A percentile compares a stretch with the other conserved stretches of the same genome.
These are phyloP conservation scores for Sporothrix schenckii DNA, from an alignment of 2,329 filamentous ascomycete genomes.

Conservation along the genomic window DNA sequence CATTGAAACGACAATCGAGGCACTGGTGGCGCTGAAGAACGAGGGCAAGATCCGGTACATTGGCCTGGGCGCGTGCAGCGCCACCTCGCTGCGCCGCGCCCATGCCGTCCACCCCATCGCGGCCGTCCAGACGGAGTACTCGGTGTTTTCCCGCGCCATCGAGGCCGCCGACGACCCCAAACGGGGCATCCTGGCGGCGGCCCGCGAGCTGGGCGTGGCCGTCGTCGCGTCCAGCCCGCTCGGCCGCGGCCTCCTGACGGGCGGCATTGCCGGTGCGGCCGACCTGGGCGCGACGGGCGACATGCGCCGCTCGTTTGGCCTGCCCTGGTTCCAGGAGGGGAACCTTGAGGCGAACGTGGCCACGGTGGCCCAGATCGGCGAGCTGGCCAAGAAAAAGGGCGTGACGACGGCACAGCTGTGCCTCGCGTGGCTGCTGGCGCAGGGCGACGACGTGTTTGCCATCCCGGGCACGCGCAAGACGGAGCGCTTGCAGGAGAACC, in stretches of 20 bases:
- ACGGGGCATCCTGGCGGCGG: constrained; percentile 47
- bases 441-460: constrained; percentile 12
- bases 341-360: constrained; percentile 28
- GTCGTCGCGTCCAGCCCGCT: constrained; percentile 49
- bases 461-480: background rate
- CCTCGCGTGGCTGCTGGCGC: constrained; percentile 4
- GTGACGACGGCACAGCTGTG: constrained; percentile 4
- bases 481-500: background rate
- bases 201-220: constrained; percentile 51
- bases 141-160: constrained; percentile 59
- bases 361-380: constrained; percentile 20
- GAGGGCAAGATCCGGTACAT: constrained; percentile 62
- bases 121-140: constrained; percentile 47
- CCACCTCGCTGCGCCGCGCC: constrained; percentile 55
- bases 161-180: constrained; percentile 49
- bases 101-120: constrained; percentile 54
- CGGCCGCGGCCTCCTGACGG: constrained; percentile 50
- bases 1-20: constrained; percentile 52
- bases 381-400: background rate
- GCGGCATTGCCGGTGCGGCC: constrained; percentile 28
- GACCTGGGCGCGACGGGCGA: background rate
- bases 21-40: constrained; percentile 50
- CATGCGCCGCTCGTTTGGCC: background rate
- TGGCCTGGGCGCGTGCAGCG: constrained; percentile 57
- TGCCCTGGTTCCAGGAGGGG: constrained; percentile 29